phyloP scores from a whole-genome alignment of 202 grass and related monocot species.

The Miscanthus sacchariflorus region DNA sequence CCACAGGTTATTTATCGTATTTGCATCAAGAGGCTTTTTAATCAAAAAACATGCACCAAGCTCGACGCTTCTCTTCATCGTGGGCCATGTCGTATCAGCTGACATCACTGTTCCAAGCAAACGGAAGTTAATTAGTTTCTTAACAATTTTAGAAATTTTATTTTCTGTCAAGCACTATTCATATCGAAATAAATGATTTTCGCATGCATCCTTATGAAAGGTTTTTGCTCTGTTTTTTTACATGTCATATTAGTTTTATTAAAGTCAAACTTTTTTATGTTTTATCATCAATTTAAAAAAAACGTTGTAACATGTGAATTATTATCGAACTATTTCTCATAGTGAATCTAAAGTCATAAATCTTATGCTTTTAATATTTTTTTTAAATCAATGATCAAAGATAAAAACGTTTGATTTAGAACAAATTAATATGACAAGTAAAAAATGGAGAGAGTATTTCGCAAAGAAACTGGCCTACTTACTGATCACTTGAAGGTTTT shows the following conservation, averaged over 20 bases:
- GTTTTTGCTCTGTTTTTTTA: not conserved
- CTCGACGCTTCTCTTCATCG: conserved; percentile 7
- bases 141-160: not conserved
- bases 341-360: not conserved
- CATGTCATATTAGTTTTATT: not conserved
- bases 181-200: not conserved
- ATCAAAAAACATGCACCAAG: conserved; percentile 47
- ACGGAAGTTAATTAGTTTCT: not conserved
- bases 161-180: not conserved
- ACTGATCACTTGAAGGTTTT: conserved; percentile 50
- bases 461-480: not conserved
- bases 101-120: conserved; percentile 44
- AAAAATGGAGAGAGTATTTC: not conserved
- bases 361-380: not conserved
- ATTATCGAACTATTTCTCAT: not conserved
- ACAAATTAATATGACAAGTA: not conserved
- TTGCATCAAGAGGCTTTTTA: conserved; percentile 40
- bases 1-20: conserved; percentile 15
- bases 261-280: not conserved
- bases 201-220: not conserved
- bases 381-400: not conserved
- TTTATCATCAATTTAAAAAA: not conserved
- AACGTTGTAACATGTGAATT: not conserved
- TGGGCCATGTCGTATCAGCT: conserved; percentile 6
- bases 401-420: not conserved